A percentile compares a stretch with the other conserved stretches of the same genome.
These are phyloP conservation scores for Mycena polygramma DNA, from an alignment of 768 basidiomycete species.

Conservation along the genomic window DNA sequence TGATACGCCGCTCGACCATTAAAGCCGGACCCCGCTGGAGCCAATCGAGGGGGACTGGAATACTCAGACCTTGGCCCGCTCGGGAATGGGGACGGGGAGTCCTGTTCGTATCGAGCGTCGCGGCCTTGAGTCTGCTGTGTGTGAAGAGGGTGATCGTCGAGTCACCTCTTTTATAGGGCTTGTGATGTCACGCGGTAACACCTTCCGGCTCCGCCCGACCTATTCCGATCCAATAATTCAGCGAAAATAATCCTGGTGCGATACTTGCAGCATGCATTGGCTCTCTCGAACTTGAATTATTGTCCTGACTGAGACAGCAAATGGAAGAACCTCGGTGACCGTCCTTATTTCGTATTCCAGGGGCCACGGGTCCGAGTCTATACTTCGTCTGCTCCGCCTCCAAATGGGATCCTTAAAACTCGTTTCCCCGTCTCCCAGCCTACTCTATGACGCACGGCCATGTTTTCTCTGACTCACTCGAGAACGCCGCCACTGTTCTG, in stretches of 20 bases:
- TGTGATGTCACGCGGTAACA: not conserved
- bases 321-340: no score
- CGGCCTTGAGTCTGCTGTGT: conserved; percentile 61
- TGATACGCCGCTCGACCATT: conserved; percentile 77
- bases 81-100: conserved; percentile 57
- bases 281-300: no score
- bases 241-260: no score
- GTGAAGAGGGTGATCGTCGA: not conserved
- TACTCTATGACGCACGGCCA: conserved; percentile 24
- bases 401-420: no score
- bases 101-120: conserved; percentile 76
- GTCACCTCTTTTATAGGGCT: conserved; percentile 15
- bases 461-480: conserved; percentile 10
- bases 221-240: not conserved
- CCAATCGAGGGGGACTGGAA: conserved; percentile 73
- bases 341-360: no score
- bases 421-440: not conserved
- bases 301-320: no score
- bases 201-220: not conserved
- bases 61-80: conserved; percentile 90
- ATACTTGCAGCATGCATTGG: no score
- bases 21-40: conserved; percentile 72
- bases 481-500: conserved; percentile 21
- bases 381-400: no score
- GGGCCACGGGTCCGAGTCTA: no score